These are phyloP conservation scores for Lasiodiplodia sp. DNA, from an alignment of 2,329 filamentous ascomycete genomes.

Conservation along the genomic window DNA sequence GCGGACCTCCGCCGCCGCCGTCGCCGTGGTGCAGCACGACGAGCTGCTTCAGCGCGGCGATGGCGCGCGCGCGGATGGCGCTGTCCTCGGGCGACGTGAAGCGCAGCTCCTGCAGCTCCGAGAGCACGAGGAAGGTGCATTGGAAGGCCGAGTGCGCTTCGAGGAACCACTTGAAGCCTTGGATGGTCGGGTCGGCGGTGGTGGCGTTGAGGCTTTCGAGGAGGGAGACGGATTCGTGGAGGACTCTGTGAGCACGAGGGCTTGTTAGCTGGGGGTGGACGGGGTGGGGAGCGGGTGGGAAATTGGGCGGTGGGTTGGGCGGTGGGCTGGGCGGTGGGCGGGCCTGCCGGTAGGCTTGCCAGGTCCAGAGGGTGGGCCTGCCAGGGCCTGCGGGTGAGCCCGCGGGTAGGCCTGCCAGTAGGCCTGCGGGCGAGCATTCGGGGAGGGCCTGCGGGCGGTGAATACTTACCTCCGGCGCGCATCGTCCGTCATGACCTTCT, in stretches of 20 bases:
- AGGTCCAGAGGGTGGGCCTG: too few species aligned
- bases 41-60: background rate
- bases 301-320: background rate
- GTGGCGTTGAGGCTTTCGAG: background rate
- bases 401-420: too few species aligned
- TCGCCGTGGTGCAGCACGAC: background rate
- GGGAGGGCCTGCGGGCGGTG: background rate
- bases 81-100: constrained; percentile 31
- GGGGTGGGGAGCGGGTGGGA: background rate
- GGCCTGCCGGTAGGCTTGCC: too few species aligned
- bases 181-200: background rate
- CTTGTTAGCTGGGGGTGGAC: too few species aligned
- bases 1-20: background rate
- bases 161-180: constrained; percentile 43
- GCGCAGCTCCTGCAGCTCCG: constrained; percentile 47
- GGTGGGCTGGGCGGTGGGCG: too few species aligned
- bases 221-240: constrained; percentile 1
- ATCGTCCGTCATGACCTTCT: background rate
- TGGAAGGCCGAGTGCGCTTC: constrained; percentile 33
- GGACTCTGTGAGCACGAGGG: background rate
- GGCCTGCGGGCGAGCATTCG: too few species aligned
- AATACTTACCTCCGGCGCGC: background rate
- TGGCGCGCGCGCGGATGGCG: background rate
- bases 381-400: too few species aligned
- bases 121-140: constrained; percentile 46